phyloP scores from a whole-genome alignment of 1,139 yeast genomes.

The Pichia sp. region DNA sequence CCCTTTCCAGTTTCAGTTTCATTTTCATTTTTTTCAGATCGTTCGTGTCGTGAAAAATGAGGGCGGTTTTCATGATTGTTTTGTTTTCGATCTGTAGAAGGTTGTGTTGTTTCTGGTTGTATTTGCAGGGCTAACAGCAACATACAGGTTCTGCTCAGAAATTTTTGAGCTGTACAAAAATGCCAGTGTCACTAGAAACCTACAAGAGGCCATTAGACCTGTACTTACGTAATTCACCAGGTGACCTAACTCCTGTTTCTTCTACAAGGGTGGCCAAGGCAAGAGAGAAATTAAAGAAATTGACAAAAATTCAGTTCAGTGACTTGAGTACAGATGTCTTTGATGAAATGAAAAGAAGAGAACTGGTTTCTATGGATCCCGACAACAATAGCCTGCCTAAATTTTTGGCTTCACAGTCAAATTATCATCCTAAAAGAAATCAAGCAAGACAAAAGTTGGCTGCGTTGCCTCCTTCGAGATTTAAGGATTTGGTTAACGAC shows the following conservation, averaged over 20 bases:
- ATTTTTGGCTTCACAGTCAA: conserved; percentile 57
- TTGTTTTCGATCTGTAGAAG: no score
- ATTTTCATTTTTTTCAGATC: no score
- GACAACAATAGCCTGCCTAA: conserved; percentile 37
- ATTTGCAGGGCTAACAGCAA: no score
- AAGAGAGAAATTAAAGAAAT: conserved; percentile 71
- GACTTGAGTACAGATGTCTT: conserved; percentile 90
- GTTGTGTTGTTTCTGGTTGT: no score
- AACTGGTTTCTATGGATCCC: conserved; percentile 34
- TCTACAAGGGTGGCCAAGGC: conserved; percentile 68
- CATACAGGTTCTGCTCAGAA: no score
- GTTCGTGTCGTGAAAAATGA: no score
- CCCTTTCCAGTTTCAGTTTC: no score
- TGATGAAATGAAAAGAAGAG: conserved; percentile 77
- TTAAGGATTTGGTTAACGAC: conserved; percentile 86
- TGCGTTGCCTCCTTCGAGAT: conserved; percentile 70
- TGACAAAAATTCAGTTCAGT: conserved; percentile 76
- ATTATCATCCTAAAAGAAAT: conserved; percentile 88
- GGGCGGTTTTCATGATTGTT: no score
- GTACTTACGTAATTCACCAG: conserved; percentile 33
- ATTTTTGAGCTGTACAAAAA: no score
- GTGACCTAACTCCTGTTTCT: conserved; percentile 34
- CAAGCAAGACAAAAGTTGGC: conserved; percentile 93
- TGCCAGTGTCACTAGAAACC: no score
- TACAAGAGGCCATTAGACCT: not conserved